Percentiles rank a stretch among this genome's conserved stretches.
Evolutionary conservation across 306 rosid species (phyloP).

Genomic region (Rosa multiflora): DNA sequence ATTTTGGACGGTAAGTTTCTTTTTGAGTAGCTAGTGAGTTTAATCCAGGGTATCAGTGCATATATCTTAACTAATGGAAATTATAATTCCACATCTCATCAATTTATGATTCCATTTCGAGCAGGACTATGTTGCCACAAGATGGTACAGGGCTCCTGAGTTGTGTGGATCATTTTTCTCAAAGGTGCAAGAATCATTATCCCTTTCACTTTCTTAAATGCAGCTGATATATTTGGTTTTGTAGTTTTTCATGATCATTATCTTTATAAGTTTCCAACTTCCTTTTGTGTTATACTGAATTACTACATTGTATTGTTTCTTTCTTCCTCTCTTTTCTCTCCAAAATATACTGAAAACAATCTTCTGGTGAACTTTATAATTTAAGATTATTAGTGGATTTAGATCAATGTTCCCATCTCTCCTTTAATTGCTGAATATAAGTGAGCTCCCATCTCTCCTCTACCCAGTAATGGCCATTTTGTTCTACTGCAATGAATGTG

Average conservation of each 20-base stretch:
- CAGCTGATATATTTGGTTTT: constrained; percentile 11
- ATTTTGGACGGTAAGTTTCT: constrained; percentile 90
- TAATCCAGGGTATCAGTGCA: background rate
- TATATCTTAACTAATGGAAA: background rate
- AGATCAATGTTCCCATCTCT: background rate
- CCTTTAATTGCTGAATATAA: too few species aligned
- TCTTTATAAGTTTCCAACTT: background rate
- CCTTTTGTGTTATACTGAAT: background rate
- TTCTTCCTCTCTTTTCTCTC: background rate
- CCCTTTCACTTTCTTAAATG: constrained; percentile 18
- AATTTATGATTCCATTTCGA: constrained; percentile 22
- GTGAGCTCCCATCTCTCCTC: background rate
- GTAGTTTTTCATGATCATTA: background rate
- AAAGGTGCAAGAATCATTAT: constrained; percentile 54
- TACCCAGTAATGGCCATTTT: background rate
- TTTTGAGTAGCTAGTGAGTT: background rate
- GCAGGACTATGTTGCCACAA: constrained; percentile 97
- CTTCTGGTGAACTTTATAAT: background rate
- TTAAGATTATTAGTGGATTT: background rate
- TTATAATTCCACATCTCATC: background rate
- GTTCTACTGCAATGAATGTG: background rate
- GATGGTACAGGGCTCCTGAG: constrained; percentile 99
- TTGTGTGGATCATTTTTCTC: constrained; percentile 98
- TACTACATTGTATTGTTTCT: constrained; percentile 3
- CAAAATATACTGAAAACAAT: background rate